A percentile compares a stretch with the other conserved stretches of the same genome.
Conservation (phyloP, 176 grass and related monocot genomes). For the barley (Hordeum vulgare) region MorexV3_pseudomolecules_assembly NC_058523.1:249934223-249934722, state of each 20-base stretch:
- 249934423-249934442: no score
- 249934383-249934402: no score
- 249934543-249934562: constrained; percentile 63
- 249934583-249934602: not conserved
- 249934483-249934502: constrained; percentile 94
- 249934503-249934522: constrained; percentile 97
- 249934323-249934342: no score
- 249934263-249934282: no score
- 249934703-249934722: no score
- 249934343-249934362: no score
- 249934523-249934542: constrained; percentile 95
- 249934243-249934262: no score
- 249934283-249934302: no score
- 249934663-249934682: not conserved
- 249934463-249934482: constrained; percentile 96
- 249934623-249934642: not conserved
- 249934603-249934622: not conserved
- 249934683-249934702: not conserved
- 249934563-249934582: not conserved
- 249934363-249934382: no score
- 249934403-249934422: no score
- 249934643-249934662: not conserved
- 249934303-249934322: no score
- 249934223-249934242: no score
- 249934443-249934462: not conserved